Evolutionary conservation across 257 asterid species (phyloP), one percentile per base, ranked within the genome.

Genomic region (Anisodus tanguticus): DNA sequence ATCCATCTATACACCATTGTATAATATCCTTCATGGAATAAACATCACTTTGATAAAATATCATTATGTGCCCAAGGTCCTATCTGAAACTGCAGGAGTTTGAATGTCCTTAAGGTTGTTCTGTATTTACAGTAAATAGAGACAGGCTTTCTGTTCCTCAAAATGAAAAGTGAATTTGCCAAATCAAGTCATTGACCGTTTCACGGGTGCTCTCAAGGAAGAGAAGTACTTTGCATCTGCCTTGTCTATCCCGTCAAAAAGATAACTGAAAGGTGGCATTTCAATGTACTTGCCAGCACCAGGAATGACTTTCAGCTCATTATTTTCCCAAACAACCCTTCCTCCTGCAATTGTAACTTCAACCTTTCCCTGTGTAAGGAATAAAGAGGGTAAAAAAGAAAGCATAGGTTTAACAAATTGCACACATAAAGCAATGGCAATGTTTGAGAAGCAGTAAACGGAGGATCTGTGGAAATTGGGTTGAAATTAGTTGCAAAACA

Each of bases 341-440:
- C 99, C 99, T 83, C 98, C 95, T 16, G 97, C 93, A 79, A 97
- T 92, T 3, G 99, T 97, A 68, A 93, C 92, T 90, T 97, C 99
- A 37, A 97, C 95, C 88, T 93, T 95, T 63, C 99, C 98, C 98
- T 93, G 82, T 0, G 31, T 15, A 77, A 77, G 0, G 66, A 77
- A 85, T 78, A 84, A 76, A 72, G 53, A 77, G 0, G 22, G 39
- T 79, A 74, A 43, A 45, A 16, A 31, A 76, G 4, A 47, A 68
- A 10, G 51, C 49, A 39, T 13, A 8, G n/a, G 47, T 3, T 7
- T 16, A 43, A 37, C 0, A 49, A 60, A 81, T 26, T 31, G 80
- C 37, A 31, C 63, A 53, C 54, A 35, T 8, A 64, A 82, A n/a
- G 68, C 85, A 17, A 15, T 54, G 49, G 66, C 49, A 26, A 53